A percentile compares a stretch with the other conserved stretches of the same genome.
phyloP scores from a whole-genome alignment of 139 green algal species.

The Medakamo hakoo region DNA sequence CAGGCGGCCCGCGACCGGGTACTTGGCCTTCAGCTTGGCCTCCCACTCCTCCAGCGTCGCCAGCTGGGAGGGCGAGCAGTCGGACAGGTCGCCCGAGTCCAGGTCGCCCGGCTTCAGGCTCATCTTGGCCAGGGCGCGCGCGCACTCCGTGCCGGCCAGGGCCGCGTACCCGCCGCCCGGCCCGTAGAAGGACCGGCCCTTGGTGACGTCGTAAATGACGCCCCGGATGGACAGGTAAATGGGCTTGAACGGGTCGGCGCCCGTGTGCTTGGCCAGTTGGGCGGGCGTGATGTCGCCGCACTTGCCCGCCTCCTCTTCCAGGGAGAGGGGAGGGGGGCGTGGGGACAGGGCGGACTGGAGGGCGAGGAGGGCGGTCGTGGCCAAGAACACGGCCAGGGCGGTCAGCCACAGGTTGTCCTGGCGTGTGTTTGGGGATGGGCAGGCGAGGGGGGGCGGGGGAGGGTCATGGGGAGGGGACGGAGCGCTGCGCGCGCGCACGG shows the following conservation, averaged over 20 bases:
- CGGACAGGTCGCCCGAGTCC: slow-evolving; percentile 26
- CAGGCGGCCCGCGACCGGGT: slow-evolving; percentile 41
- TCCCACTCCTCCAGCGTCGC: slow-evolving; percentile 28
- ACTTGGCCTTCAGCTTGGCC: slow-evolving; percentile 29
- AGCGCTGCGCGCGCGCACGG: no score
- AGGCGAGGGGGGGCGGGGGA: no score
- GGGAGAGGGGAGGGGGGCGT: not conserved
- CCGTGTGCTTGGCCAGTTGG: slow-evolving; percentile 37
- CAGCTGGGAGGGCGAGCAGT: slow-evolving; percentile 11
- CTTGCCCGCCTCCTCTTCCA: slow-evolving; percentile 10
- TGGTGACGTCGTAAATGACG: slow-evolving; percentile 53
- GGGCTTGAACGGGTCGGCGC: slow-evolving; percentile 44
- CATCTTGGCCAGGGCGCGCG: slow-evolving; percentile 40
- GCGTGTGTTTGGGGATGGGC: no score
- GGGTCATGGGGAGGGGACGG: no score
- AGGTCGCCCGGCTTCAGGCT: slow-evolving; percentile 9
- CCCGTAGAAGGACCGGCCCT: slow-evolving; percentile 43
- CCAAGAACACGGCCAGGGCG: not conserved
- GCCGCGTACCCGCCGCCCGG: slow-evolving; percentile 29
- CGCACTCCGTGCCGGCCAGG: slow-evolving; percentile 43
- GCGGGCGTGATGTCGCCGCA: slow-evolving; percentile 46
- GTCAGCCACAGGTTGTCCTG: not conserved
- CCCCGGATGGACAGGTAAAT: slow-evolving; percentile 46
- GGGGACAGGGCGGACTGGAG: not conserved
- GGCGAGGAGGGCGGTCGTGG: not conserved